Base-by-base conservation (phyloP, 148 eudicot species). In the Heliosperma pusillum region DNA sequence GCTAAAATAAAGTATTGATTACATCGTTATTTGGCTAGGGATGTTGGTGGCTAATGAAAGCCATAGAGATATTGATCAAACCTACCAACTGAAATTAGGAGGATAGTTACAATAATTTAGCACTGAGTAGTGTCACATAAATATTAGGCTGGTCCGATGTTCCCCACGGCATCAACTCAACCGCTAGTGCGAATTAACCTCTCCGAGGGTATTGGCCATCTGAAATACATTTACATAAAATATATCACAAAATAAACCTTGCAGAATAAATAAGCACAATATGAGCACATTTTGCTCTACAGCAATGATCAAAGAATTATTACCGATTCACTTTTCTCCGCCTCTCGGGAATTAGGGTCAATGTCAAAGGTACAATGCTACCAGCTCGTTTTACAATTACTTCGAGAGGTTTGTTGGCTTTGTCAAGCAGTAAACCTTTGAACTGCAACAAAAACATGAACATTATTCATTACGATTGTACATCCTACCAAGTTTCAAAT, bases 321-420 rank as follows among this genome's bases (percentile, higher is more conserved):
- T 72, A 72, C 75, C 75, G 64, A 72, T 72, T 57, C 50, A 33
- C n/a, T 72, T 72, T 36, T 72, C 15, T 36, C 26, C 19, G 10
- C 11, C 50, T 29, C 60, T 30, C 3, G 5, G 65, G 65, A 20
- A 25, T 27, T 33, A 72, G 26, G 3, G 36, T 20, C 50, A 72
- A 65, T 45, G 65, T 57, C 65, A 72, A 57, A 57, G 75, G 75
- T 72, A 15, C 65, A 72, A 30, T 58, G 66, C 16, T 33, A 72
- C 75, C 75, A 9, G 50, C 26, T 72, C 75, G 57, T 60, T 72
- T 57, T 16, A 72, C 75, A 33, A 57, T 10, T 52, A 72, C 17
- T 36, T 72, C 20, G 15, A 72, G 42, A 42, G 75, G 65, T 40
- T 36, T 40, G 26, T 72, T 33, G 26, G 52, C 75, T 5, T 72